Base-by-base conservation (phyloP, 768 basidiomycete genomes). In the Mycena albidolilacea region DNA sequence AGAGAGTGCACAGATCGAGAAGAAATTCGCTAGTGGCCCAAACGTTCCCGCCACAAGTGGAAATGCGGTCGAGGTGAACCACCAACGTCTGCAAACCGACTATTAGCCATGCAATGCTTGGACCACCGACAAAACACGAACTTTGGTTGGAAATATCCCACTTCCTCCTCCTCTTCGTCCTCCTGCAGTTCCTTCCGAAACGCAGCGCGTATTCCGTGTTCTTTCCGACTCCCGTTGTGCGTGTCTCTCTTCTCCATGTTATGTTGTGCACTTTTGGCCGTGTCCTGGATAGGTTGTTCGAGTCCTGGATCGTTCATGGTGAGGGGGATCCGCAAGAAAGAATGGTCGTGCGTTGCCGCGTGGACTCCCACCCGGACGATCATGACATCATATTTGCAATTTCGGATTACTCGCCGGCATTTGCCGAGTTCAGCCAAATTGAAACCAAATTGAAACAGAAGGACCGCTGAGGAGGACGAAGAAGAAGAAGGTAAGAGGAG, bases 1-100 rank as follows among this genome's bases (percentile, higher is more conserved):
- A 5, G 79, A 79, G 12, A 85, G 75, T 0, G 84, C 78, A 61
- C 85, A 85, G 0, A 84, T 78, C 8, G 83, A 84, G 60, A 86
- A 83, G 9, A 85, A 73, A 67, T 82, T 86, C 12, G 84, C 83
- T 8, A 87, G 70, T 0, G 86, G 84, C 0, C 84, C 84, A 67
- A 85, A 85, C 5, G 84, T 84, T 23, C 84, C 85, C 7, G 84
- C 84, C 19, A 84, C 76, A 10, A 86, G 78, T 2, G 86, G 86
- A 71, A 87, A 85, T 0, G 79, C 82, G 3, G 84, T 83, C 0
- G 84, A 84, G 0, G 81, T 78, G 65, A 83, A 84, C 85, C 84
- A 85, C 84, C 84, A 87, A 19, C 80, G 72, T 7, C 84, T 84
- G 57, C 9, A 62, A 68, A 15, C 23, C 7, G 39, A 9, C 5